Conservation (phyloP, 2,329 filamentous ascomycete genomes). For the Colletotrichum lindemuthianum region DNA sequence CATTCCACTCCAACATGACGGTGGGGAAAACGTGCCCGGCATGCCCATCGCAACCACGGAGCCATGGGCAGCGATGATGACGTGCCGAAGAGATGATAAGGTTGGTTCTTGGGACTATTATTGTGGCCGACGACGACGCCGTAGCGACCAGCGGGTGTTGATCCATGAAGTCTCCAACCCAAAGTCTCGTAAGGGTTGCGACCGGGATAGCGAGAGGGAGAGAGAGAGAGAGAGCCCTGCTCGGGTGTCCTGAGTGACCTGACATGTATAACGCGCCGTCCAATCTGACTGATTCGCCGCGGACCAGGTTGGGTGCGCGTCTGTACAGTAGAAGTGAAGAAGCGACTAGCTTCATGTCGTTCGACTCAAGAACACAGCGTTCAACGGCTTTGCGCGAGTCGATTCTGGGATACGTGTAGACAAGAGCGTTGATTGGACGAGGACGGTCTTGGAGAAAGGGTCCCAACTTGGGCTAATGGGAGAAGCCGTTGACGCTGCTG, state of each 20-base stretch:
- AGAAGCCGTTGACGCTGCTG: constrained; percentile 1
- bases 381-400: constrained; percentile 13
- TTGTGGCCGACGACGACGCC: no score
- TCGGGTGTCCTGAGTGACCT: no score
- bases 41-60: no score
- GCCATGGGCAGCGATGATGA: no score
- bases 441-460: constrained; percentile 13
- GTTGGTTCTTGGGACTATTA: no score
- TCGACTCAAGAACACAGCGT: constrained; percentile 17
- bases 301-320: no score
- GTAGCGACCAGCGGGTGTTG: no score
- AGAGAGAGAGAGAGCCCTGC: no score
- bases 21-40: background rate
- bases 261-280: background rate
- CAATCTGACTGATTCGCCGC: background rate
- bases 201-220: no score
- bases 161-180: no score
- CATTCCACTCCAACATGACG: background rate
- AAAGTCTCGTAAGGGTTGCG: no score
- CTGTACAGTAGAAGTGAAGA: background rate
- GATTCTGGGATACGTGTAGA: constrained; percentile 4
- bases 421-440: constrained; percentile 9
- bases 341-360: constrained; percentile 1
- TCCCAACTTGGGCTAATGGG: background rate
- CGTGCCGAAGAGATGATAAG: no score